These are phyloP conservation scores for Aspergillus transmontanensis DNA, from an alignment of 2,329 filamentous ascomycete genomes.

Conservation along the genomic window DNA sequence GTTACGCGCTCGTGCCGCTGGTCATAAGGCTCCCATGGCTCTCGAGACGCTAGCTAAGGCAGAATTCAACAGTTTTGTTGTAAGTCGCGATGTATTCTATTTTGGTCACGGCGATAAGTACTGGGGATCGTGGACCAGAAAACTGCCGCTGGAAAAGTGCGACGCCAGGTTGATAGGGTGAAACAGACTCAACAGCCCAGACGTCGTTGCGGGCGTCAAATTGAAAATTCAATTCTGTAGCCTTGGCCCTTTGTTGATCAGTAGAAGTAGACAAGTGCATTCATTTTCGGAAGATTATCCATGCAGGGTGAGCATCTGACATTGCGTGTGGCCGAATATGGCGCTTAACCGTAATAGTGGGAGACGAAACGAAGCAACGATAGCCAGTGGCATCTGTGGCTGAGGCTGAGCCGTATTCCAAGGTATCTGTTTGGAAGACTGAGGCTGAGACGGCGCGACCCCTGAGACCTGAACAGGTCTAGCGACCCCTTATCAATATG, in stretches of 20 bases:
- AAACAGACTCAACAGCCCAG: neutral
- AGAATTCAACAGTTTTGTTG: neutral
- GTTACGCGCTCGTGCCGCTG: neutral
- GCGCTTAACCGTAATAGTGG: slow-evolving; percentile 7
- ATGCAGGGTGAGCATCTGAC: neutral
- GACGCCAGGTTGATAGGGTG: neutral
- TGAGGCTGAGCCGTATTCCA: slow-evolving; percentile 19
- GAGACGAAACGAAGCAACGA: slow-evolving; percentile 7
- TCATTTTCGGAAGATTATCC: neutral
- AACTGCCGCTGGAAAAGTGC: neutral
- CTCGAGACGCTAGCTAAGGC: neutral
- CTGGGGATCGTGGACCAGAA: neutral
- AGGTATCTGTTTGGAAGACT: slow-evolving; percentile 1
- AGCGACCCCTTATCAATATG: slow-evolving; percentile 10
- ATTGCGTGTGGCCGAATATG: slow-evolving; percentile 9
- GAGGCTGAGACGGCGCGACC: slow-evolving; percentile 19
- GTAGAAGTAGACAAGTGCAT: neutral
- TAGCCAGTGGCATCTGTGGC: slow-evolving; percentile 14
- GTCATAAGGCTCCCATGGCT: neutral
- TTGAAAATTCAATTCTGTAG: neutral
- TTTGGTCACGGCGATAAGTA: neutral
- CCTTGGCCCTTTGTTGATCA: neutral
- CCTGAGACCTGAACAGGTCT: slow-evolving; percentile 11
- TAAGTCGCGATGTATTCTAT: neutral
- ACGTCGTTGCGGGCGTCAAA: neutral